Conservation (phyloP, 441 rosid species). For the Hypseocharis bilobata region DNA sequence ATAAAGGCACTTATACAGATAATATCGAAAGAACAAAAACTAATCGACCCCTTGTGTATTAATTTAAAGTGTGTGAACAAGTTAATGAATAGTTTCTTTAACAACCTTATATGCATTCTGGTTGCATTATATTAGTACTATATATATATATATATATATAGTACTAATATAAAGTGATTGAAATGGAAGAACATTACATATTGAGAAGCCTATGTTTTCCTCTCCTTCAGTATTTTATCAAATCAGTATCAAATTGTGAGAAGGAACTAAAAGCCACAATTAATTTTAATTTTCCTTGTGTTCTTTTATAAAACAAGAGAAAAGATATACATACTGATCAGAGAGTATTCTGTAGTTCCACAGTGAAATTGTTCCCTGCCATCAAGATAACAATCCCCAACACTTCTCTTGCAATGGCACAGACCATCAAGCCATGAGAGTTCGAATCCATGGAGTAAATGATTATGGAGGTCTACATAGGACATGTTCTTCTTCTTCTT, state of each 20-base stretch:
- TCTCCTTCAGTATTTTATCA: background rate
- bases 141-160: too few relatives aligned
- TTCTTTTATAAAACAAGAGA: background rate
- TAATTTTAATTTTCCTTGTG: background rate
- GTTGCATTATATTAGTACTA: too few relatives aligned
- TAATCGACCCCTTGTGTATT: too few relatives aligned
- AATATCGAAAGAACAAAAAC: too few relatives aligned
- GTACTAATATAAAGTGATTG: too few relatives aligned
- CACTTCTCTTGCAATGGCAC: too few relatives aligned
- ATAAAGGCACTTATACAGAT: too few relatives aligned
- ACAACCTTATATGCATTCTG: too few relatives aligned
- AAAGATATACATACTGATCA: background rate
- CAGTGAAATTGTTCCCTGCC: background rate
- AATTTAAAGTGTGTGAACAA: too few relatives aligned
- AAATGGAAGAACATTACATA: too few relatives aligned
- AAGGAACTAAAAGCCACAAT: background rate
- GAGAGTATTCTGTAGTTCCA: background rate
- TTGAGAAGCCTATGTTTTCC: too few relatives aligned
- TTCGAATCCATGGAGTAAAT: background rate
- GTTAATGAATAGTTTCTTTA: too few relatives aligned
- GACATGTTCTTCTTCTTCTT: fast-evolving
- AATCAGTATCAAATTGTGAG: background rate
- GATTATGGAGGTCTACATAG: background rate
- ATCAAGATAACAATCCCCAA: background rate
- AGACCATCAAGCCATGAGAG: background rate